Evolutionary conservation across 352 stramenopile genomes (phyloP).

Genomic region (Pythium folliculosum): DNA sequence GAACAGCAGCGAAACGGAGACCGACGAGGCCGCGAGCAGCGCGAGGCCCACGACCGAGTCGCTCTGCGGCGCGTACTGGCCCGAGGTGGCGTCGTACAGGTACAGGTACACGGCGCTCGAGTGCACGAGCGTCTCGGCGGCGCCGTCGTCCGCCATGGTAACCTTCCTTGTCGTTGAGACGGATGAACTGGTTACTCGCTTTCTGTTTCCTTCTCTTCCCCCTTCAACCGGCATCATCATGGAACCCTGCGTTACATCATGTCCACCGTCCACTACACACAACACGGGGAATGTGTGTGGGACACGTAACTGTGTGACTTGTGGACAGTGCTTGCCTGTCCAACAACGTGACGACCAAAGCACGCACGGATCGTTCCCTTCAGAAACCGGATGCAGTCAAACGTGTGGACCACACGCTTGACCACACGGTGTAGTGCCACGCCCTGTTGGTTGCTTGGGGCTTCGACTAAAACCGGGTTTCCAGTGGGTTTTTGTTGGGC

Average conservation of each 20-base stretch:
- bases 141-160: constrained; percentile 4
- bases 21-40: constrained; percentile 35
- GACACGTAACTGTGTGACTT: background rate
- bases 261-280: background rate
- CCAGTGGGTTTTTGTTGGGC: too few relatives aligned
- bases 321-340: background rate
- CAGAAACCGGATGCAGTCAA: background rate
- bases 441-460: too few relatives aligned
- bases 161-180: background rate
- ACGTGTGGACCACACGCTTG: too few relatives aligned
- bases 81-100: constrained; percentile 50
- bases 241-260: constrained; percentile 8
- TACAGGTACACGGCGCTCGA: constrained; percentile 76
- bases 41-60: constrained; percentile 65
- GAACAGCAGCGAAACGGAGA: constrained; percentile 58
- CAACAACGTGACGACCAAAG: background rate
- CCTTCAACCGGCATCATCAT: constrained; percentile 14
- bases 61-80: constrained; percentile 56
- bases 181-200: background rate
- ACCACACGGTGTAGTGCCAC: too few relatives aligned
- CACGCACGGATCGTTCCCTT: background rate
- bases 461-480: constrained; percentile 7
- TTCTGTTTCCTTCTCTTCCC: background rate
- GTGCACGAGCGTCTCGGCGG: constrained; percentile 56
- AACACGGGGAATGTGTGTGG: constrained; percentile 6